These are phyloP conservation scores for Mycena belliarum DNA, from an alignment of 768 basidiomycete genomes.

Conservation along the genomic window DNA sequence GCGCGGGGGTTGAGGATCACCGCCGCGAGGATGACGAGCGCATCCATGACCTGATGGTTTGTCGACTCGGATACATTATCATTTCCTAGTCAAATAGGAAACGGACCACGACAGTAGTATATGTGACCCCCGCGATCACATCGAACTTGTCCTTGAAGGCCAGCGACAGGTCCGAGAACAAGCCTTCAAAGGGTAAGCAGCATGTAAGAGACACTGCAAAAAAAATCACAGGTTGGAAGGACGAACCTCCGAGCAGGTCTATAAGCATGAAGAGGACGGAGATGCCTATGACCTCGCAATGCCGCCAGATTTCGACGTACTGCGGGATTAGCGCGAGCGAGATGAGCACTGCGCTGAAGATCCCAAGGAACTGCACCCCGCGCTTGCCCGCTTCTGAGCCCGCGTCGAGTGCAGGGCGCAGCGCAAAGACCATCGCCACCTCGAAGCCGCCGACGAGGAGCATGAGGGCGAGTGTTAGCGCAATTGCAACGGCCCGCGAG, in stretches of 20 bases:
- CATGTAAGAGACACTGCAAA: neutral
- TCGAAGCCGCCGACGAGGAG: constrained; percentile 58
- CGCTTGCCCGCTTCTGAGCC: constrained; percentile 27
- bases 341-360: constrained; percentile 59
- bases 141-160: constrained; percentile 66
- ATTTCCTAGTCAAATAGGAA: too few species aligned
- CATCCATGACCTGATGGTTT: constrained; percentile 69
- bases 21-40: constrained; percentile 58
- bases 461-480: constrained; percentile 40
- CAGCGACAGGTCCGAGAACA: constrained; percentile 73
- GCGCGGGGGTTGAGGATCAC: constrained; percentile 67
- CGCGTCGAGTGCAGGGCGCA: constrained; percentile 43
- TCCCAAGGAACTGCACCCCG: constrained; percentile 58
- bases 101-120: constrained; percentile 62
- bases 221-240: neutral
- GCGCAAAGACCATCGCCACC: constrained; percentile 56
- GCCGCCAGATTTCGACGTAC: constrained; percentile 73
- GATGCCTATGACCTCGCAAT: constrained; percentile 65
- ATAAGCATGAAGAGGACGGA: constrained; percentile 68
- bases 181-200: constrained; percentile 29
- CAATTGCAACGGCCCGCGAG: constrained; percentile 33
- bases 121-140: constrained; percentile 60
- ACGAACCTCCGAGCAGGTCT: constrained; percentile 62
- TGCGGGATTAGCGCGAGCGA: constrained; percentile 56
- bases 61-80: too few species aligned